Conservation (phyloP, 441 rosid genomes). For the Gossypium lobatum region DNA sequence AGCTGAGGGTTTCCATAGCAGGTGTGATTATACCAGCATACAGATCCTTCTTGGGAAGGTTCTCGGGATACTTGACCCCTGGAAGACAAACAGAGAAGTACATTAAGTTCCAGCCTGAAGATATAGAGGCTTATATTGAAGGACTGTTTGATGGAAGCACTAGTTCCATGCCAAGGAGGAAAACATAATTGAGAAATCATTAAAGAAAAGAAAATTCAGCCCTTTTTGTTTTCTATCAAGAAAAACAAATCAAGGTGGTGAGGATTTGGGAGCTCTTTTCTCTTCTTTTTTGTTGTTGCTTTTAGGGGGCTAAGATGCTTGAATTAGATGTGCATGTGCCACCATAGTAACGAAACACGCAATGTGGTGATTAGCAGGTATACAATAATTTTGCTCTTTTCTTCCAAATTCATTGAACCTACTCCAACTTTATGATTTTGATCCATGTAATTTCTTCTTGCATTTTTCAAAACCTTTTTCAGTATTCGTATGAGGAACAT, state of each 20-base stretch:
- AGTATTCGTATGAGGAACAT: not conserved
- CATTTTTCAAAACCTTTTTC: not conserved
- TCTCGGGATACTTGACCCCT: constrained; percentile 52
- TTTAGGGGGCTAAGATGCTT: not conserved
- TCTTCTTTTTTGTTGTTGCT: not conserved
- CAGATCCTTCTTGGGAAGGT: constrained; percentile 76
- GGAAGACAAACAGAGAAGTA: constrained; percentile 94
- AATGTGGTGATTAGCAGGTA: constrained; percentile 3
- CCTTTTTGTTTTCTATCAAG: too few relatives aligned
- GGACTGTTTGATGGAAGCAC: constrained; percentile 80
- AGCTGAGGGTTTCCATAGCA: constrained; percentile 79
- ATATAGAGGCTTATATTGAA: constrained; percentile 64
- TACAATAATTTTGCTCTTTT: not conserved
- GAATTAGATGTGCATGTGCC: not conserved
- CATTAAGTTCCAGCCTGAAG: constrained; percentile 81
- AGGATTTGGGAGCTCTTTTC: not conserved
- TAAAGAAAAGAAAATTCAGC: not conserved
- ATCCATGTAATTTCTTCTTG: not conserved
- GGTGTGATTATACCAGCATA: constrained; percentile 83
- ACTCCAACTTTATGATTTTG: constrained; percentile 7
- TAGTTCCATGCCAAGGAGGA: constrained; percentile 36
- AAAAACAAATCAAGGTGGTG: not conserved
- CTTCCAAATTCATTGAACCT: not conserved
- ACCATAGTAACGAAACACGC: not conserved
- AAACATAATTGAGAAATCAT: constrained; percentile 18